Evolutionary conservation across 2,329 filamentous ascomycete species (phyloP), one percentile per base, ranked within the genome.

Genomic region (Colletotrichum shisoi): DNA sequence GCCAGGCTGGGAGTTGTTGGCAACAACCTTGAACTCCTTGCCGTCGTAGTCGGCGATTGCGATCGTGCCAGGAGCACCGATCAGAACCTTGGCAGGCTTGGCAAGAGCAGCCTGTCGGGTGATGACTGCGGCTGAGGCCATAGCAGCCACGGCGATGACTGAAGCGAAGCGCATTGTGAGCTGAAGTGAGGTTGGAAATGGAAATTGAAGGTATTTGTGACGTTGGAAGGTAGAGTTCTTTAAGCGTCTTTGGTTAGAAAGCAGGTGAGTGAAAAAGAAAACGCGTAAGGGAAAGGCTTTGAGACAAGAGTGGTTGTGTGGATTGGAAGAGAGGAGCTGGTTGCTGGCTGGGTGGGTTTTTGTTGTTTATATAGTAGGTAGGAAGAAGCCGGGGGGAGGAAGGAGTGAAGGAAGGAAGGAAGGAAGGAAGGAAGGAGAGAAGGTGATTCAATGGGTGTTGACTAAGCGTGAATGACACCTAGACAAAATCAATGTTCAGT

Each of bases 31-130:
- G 72, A 85, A 82, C 46, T 63, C 68, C 19, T 71, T 69, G 62
- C 78, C 80, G 70, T 81, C 75, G 63, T 81, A 84, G 58, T 79
- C 72, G 69, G 78, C 80, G 3, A 80, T 71, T 13, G 77, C 72
- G 69, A 84, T 79, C 60, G 78, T 74, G 46, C 75, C 77, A 3
- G 78, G 76, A 40, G 76, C 76, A 60, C 81, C 79, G 59, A 84
- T 72, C 56, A 84, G 69, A 21, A 84, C 72, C 66, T 76, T 79
- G 60, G 70, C 58, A 37, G 42, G 6, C 13, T 31, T 17, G 15
- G 58, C 19, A 1, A 53, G 21, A 4, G 62, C 15, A 37, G 53
- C 48, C 57, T 69, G 68, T 42, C 57, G 49, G 56, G 31, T 17
- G 8, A 62, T 64, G 58, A 62, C 57, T 8, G 62, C 68, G 6